Evolutionary conservation across 2,329 filamentous ascomycete genomes (phyloP), one percentile per base, ranked within the genome.

Genomic region (Fusarium setosum): DNA sequence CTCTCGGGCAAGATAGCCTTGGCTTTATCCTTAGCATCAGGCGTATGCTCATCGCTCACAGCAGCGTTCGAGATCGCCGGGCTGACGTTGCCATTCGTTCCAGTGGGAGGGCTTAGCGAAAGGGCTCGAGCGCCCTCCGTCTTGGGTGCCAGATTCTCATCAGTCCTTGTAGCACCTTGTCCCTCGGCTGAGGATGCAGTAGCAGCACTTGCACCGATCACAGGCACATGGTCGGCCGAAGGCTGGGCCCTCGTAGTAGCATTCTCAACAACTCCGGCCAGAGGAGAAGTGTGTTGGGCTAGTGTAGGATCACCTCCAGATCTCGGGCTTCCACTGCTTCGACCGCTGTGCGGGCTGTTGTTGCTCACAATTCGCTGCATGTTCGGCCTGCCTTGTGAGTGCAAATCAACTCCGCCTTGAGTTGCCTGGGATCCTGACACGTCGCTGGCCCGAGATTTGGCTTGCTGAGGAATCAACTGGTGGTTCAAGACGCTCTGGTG

Each of bases 31-130:
- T 60, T 56, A 41, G 26, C 17, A 10, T 55, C 17, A 6, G 41
- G 47, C 10, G 23, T 44, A 9, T 34, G 32, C 8, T 59, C 41
- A 23, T 66, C 56, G 29, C 68, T 59, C 13, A 67, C 31, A 56
- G 54, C 10, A 29, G 35, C 12, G 20, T 41, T 47, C 11, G 67
- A 59, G 29, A 32, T 50, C 32, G 53, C 41, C 18, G 63, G 61
- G n/a, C 63, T 67, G 32, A 62, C 18, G 45, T 63, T 55, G 5
- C 56, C 56, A 9, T 59, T 48, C 9, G 32, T 29, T 6, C 44
- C 60, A n/a, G 50, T 49, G 10, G 65, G 59, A 18, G 67, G 70
- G 37, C 60, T 71, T 10, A 69, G 56, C 6, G 68, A 67, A 20
- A 70, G 59, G 12, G 52, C 55, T 3, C 59, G 56, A 4, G 61